Conservation (phyloP, 2,329 filamentous ascomycete genomes). For the Penicillium concentricum region DNA sequence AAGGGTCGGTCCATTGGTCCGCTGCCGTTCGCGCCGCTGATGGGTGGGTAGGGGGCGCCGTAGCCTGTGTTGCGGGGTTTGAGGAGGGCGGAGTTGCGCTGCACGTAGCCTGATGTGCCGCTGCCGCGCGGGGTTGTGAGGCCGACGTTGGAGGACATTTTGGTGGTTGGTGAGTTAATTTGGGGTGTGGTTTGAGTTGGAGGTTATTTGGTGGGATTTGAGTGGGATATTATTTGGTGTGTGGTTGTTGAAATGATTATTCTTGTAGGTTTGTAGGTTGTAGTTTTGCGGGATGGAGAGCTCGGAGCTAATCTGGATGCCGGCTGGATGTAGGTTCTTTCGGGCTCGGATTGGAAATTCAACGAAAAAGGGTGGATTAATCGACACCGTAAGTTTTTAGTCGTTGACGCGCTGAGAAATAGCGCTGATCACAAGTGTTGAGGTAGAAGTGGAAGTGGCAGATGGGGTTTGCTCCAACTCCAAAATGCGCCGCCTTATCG, state of each 20-base stretch:
- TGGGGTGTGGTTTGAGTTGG: not conserved
- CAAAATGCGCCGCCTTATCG: constrained; percentile 7
- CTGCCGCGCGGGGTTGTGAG: constrained; percentile 91
- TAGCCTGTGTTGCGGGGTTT: constrained; percentile 70
- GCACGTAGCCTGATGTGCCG: constrained; percentile 95
- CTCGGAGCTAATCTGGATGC: not conserved
- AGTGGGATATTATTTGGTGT: not conserved
- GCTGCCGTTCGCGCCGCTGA: constrained; percentile 43
- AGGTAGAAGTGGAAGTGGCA: not conserved
- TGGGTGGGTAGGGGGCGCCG: constrained; percentile 67
- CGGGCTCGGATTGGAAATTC: not conserved
- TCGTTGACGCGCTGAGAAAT: not conserved
- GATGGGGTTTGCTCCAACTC: not conserved
- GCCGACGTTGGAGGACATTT: constrained; percentile 95
- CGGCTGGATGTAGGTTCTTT: not conserved
- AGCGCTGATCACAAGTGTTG: not conserved
- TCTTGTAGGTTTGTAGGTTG: not conserved
- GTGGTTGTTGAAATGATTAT: not conserved
- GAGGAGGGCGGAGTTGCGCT: constrained; percentile 89
- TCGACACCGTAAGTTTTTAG: not conserved
- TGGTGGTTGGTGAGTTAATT: constrained; percentile 5
- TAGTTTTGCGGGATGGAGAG: not conserved
- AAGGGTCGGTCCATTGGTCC: constrained; percentile 60
- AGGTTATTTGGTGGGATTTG: not conserved
- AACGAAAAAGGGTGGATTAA: not conserved